Evolutionary conservation across 257 asterid genomes (phyloP).

Genomic region (Fraxinus americana): DNA sequence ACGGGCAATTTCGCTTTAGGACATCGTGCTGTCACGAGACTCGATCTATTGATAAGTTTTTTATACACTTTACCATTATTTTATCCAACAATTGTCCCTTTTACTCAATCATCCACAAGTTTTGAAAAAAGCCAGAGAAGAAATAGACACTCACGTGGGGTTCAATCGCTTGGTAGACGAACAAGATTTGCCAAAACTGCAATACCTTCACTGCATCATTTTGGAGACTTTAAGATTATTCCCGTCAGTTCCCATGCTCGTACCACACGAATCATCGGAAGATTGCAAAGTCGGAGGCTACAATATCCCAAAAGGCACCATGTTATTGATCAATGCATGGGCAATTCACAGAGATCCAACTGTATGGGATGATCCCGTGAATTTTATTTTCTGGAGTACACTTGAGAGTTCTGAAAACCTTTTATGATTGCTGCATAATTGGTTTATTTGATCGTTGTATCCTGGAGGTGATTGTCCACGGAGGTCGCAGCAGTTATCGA

Average conservation of each 20-base stretch:
- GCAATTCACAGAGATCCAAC: slow-evolving; percentile 29
- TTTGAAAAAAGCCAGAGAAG: slow-evolving; percentile 19
- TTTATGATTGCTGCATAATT: no score
- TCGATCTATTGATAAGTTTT: no score
- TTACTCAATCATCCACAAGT: slow-evolving; percentile 22
- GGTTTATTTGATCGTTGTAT: no score
- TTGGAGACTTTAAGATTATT: slow-evolving; percentile 27
- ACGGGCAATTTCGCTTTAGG: no score
- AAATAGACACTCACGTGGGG: slow-evolving; percentile 21
- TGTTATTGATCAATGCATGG: slow-evolving; percentile 31
- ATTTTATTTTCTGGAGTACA: no score
- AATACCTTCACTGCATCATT: slow-evolving; percentile 20
- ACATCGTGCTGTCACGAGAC: no score
- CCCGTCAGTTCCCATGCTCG: slow-evolving; percentile 23
- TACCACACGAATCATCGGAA: slow-evolving; percentile 25
- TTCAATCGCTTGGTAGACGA: slow-evolving; percentile 25
- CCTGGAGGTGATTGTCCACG: no score
- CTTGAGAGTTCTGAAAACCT: no score
- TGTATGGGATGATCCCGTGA: slow-evolving; percentile 22
- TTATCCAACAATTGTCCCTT: no score
- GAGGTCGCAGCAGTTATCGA: no score
- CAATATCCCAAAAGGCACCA: slow-evolving; percentile 25
- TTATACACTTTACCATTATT: no score
- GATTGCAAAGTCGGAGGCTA: slow-evolving; percentile 25
- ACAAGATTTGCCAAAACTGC: slow-evolving; percentile 23